Conservation (phyloP, 495 filamentous ascomycete species). For the Thozetella sp. region DNA sequence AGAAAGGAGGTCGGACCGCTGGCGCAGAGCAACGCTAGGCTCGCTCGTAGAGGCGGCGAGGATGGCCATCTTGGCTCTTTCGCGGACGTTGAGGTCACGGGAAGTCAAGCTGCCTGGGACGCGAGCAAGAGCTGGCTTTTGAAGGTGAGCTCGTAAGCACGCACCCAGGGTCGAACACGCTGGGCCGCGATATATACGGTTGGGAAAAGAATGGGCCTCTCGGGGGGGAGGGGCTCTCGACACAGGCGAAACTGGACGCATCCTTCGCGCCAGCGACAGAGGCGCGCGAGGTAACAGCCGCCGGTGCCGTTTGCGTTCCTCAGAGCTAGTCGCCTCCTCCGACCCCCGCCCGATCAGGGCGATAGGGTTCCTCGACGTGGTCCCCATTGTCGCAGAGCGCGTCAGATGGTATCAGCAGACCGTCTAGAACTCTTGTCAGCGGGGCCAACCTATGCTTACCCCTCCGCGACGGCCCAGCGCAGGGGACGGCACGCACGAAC, state of each 20-base stretch:
- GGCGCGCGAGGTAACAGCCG: background rate
- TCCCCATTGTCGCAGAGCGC: background rate
- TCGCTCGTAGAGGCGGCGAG: constrained; percentile 30
- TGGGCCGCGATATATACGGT: background rate
- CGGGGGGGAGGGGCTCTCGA: no score
- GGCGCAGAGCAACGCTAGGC: constrained; percentile 18
- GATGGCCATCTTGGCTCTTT: constrained; percentile 22
- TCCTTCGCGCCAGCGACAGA: background rate
- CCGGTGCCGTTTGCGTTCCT: background rate
- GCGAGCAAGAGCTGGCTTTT: background rate
- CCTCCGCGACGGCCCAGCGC: background rate
- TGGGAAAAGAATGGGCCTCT: background rate
- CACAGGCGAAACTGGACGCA: no score
- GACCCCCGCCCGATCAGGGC: background rate
- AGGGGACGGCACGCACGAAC: background rate
- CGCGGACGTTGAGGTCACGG: background rate
- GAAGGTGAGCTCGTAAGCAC: background rate
- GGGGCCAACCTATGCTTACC: background rate
- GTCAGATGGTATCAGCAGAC: background rate
- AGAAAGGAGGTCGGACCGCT: constrained; percentile 17
- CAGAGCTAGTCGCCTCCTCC: background rate
- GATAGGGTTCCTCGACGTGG: background rate
- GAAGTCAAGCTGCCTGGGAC: background rate
- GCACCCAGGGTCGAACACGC: background rate
- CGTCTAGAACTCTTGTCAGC: background rate